phyloP scores from a whole-genome alignment of 1,284 basidiomycete genomes.

The Cryptococcus sp. region DNA sequence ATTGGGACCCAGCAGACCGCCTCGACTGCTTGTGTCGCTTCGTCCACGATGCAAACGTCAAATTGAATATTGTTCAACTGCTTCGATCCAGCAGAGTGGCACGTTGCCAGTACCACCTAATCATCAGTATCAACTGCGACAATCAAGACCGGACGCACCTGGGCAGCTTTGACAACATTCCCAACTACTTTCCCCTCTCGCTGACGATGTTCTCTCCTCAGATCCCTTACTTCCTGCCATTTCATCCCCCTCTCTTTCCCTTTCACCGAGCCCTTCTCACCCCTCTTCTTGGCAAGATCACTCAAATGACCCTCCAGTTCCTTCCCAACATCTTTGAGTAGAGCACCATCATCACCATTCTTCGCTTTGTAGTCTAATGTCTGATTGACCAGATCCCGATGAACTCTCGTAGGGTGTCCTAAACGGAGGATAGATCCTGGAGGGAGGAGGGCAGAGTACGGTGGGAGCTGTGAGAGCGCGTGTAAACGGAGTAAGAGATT shows the following conservation, averaged over 20 bases:
- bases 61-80: slow-evolving; percentile 72
- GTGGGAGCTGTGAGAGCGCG: slow-evolving; percentile 18
- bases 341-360: slow-evolving; percentile 68
- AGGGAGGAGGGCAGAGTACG: slow-evolving; percentile 36
- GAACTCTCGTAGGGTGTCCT: slow-evolving; percentile 89
- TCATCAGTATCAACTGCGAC: too few relatives aligned
- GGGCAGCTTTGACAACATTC: slow-evolving; percentile 70
- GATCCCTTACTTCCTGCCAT: slow-evolving; percentile 85
- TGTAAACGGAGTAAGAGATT: slow-evolving; percentile 79
- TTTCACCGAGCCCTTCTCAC: slow-evolving; percentile 59
- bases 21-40: slow-evolving; percentile 94
- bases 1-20: slow-evolving; percentile 96
- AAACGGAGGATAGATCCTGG: slow-evolving; percentile 62
- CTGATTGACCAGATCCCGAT: slow-evolving; percentile 66
- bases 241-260: slow-evolving; percentile 71
- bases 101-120: slow-evolving; percentile 84
- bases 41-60: slow-evolving; percentile 91
- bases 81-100: slow-evolving; percentile 79
- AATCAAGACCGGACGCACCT: slow-evolving; percentile 49
- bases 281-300: slow-evolving; percentile 70
- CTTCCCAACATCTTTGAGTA: slow-evolving; percentile 77
- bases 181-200: slow-evolving; percentile 78
- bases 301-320: slow-evolving; percentile 70
- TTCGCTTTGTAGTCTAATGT: slow-evolving; percentile 86
- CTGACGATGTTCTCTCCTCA: slow-evolving; percentile 89